Evolutionary conservation across 1,284 basidiomycete species (phyloP), one percentile per base, ranked within the genome.

Genomic region (Rhodotorula sp.): DNA sequence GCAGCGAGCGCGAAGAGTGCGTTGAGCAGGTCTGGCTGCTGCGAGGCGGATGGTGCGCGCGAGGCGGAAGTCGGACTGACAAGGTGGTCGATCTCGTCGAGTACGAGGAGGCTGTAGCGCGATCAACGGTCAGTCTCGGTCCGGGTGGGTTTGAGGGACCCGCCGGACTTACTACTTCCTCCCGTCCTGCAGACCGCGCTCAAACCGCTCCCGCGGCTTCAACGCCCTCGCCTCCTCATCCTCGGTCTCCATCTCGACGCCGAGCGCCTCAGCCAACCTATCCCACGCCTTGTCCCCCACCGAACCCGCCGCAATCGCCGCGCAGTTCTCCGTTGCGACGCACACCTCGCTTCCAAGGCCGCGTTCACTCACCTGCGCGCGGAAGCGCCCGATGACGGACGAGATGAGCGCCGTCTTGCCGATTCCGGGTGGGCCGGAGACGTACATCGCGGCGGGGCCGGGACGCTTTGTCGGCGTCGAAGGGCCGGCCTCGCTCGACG

Each of bases 51-150:
- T 9, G 46, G 46, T 3, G 56, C 9, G 49, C 12, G 5, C 41
- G 63, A 61, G 12, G 61, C 4, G 17, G 49, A 21, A 2, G 64
- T 49, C 46, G 72, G 49, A 17, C 77, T 75, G 16, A 81, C 74
- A 46, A 83, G 75, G 62, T 82, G 81, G 70, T 83, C 83, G 71
- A 83, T 81, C 75, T 84, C 83, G 73, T 84, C 83, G 53, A 84
- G 79, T 13, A 84, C 79, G 52, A 84, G 78, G 14, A 83, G 75
- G 72, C 76, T 78, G 64, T 8, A 19, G 41, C 7, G 48, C 70
- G 52, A 2, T 56, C 71, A 42, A 72, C 67, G 13, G 68, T 72
- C 34, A 70, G 50, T 7, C 25, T 14, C 19, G 4, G n/a, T 19
- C 7, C 10, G 9, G 23, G 44, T 61, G 56, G 41, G 14, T n/a